Base-by-base conservation (phyloP, 164 flowering plant genomes). In the Vitis riparia region DNA sequence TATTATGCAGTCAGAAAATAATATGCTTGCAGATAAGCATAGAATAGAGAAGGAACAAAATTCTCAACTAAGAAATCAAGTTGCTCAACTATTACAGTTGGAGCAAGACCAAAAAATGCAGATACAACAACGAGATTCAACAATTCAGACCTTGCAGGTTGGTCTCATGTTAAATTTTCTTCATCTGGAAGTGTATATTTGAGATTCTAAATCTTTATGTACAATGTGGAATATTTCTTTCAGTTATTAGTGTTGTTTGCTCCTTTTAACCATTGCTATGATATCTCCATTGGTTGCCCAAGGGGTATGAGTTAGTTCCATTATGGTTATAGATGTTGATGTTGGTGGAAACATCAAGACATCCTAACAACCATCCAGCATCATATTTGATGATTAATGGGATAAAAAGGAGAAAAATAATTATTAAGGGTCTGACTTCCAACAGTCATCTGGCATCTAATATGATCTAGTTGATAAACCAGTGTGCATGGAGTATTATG, bases 41-140 rank as follows among this genome's bases (percentile, higher is more conserved):
- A 87, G 87, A 79, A 74, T 85, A 59, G 98, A 96, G 81, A 93
- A 88, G 77, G 99, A 96, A 71, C 97, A 92, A 75, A 96, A 91
- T 83, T 75, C 86, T 68, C 95, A 93, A 75, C 87, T 96, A 14
- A 86, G 90, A 70, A 92, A 85, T 82, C 98, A 93, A 81, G 85
- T 93, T 71, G 89, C 99, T 74, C 88, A 89, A 74, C 81, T 93
- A 37, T 76, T 93, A 65, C 91, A 89, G 77, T 63, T 77, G 68
- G 98, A 91, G 80, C 94, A 93, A 81, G 97, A 96, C 3, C 92
- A 85, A 62, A 93, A 92, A 74, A 52, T 87, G 71, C 91, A 82
- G 80, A 74, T 91, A 70, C 89, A 90, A 71, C 90, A 93, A 68
- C 78, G 73, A 50, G 97, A 93, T 76, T 81, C 86, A 59, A 85